phyloP scores from a whole-genome alignment of 768 basidiomycete species.

The Lyophyllum semitale region DNA sequence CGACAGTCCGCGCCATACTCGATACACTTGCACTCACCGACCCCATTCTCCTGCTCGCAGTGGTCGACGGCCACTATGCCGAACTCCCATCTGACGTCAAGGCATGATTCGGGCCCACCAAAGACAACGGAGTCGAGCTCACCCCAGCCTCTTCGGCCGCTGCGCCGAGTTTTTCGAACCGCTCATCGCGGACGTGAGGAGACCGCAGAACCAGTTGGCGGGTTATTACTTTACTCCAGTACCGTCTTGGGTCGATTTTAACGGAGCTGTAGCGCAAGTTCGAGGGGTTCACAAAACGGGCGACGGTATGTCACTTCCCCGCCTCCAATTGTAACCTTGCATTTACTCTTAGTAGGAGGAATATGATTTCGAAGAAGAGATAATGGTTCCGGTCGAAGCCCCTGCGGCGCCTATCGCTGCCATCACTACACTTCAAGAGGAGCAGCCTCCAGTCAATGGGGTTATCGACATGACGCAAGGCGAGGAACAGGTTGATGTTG shows the following conservation, averaged over 20 bases:
- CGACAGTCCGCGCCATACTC: constrained; percentile 87
- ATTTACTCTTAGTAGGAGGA: constrained; percentile 59
- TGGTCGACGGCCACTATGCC: constrained; percentile 77
- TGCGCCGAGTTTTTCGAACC: constrained; percentile 76
- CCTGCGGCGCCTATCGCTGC: constrained; percentile 18
- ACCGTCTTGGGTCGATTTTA: constrained; percentile 87
- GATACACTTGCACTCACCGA: constrained; percentile 90
- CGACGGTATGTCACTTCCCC: constrained; percentile 52
- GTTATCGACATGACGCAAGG: constrained; percentile 45
- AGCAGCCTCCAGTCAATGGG: constrained; percentile 42
- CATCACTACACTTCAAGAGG: constrained; percentile 36
- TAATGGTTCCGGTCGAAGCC: constrained; percentile 6
- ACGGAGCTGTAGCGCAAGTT: constrained; percentile 90
- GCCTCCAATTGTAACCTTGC: constrained; percentile 2
- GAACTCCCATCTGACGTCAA: constrained; percentile 81
- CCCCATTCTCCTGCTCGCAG: constrained; percentile 88
- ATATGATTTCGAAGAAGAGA: constrained; percentile 55
- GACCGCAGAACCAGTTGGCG: constrained; percentile 85
- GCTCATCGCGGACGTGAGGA: constrained; percentile 65
- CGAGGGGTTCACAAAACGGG: constrained; percentile 84
- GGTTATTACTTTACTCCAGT: constrained; percentile 80
- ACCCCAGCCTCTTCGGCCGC: constrained; percentile 51
- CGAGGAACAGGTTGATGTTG: constrained; percentile 11
- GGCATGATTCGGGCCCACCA: constrained; percentile 84
- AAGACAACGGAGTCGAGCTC: constrained; percentile 75